Evolutionary conservation across 768 basidiomycete genomes (phyloP).

Genomic region (Clitopilus passeckerianus): DNA sequence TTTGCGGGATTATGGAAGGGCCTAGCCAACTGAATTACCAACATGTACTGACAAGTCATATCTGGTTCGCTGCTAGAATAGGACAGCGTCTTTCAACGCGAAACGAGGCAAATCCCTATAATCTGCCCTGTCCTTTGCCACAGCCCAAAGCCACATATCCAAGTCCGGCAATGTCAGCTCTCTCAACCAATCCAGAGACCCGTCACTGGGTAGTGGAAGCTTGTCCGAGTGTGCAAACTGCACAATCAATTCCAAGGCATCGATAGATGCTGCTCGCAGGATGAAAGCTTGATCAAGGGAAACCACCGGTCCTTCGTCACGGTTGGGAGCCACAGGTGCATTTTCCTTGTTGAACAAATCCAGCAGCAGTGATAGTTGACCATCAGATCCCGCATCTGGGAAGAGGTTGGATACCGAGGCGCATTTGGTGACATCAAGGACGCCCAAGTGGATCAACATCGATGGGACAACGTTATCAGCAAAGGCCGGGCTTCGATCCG

Average conservation of each 20-base stretch:
- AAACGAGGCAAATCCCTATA: slow-evolving; percentile 66
- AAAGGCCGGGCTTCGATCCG: slow-evolving; percentile 58
- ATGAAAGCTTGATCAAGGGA: slow-evolving; percentile 61
- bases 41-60: not conserved
- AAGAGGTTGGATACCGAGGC: slow-evolving; percentile 43
- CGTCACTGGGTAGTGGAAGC: slow-evolving; percentile 13
- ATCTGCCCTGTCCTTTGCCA: slow-evolving; percentile 74
- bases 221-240: slow-evolving; percentile 38
- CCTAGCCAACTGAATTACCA: not conserved
- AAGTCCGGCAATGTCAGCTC: slow-evolving; percentile 54
- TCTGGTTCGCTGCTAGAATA: slow-evolving; percentile 48
- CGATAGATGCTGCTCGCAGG: slow-evolving; percentile 74
- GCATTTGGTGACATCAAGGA: slow-evolving; percentile 60
- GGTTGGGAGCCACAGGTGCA: slow-evolving; percentile 9
- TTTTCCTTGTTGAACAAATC: slow-evolving; percentile 8
- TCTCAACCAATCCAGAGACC: slow-evolving; percentile 43
- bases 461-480: slow-evolving; percentile 83
- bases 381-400: slow-evolving; percentile 35
- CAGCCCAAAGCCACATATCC: slow-evolving; percentile 80
- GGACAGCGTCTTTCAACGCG: slow-evolving; percentile 59
- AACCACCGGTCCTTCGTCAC: slow-evolving; percentile 46
- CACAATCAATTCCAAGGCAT: slow-evolving; percentile 71
- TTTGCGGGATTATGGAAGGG: not conserved
- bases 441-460: slow-evolving; percentile 71
- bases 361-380: slow-evolving; percentile 36